These are phyloP conservation scores for Catunica adiposa DNA, from an alignment of 2,329 filamentous ascomycete species.

Conservation along the genomic window DNA sequence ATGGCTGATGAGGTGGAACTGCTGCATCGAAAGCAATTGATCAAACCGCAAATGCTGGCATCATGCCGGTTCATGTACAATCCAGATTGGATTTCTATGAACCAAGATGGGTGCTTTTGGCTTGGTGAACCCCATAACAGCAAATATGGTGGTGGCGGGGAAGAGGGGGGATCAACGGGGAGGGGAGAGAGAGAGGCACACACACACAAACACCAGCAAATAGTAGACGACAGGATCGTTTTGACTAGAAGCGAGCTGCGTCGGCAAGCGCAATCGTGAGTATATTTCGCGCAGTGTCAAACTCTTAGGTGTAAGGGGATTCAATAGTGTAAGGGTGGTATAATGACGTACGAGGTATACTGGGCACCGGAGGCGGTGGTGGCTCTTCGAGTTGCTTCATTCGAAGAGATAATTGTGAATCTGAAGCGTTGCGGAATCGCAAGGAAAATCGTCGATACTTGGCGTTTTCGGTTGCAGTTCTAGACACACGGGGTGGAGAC, in stretches of 20 bases:
- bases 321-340: background rate
- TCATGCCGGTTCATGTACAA: too few relatives aligned
- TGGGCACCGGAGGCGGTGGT: constrained; percentile 36
- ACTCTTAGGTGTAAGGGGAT: too few relatives aligned
- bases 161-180: background rate
- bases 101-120: background rate
- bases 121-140: background rate
- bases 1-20: too few relatives aligned
- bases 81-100: too few relatives aligned
- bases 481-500: constrained; percentile 3
- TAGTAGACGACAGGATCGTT: too few relatives aligned
- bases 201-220: background rate
- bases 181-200: too few relatives aligned
- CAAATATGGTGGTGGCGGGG: background rate
- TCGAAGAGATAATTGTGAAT: constrained; percentile 67
- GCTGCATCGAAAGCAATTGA: too few relatives aligned
- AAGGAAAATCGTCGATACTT: constrained; percentile 51
- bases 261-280: background rate
- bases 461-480: constrained; percentile 17
- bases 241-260: background rate
- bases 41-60: too few relatives aligned
- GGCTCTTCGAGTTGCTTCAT: constrained; percentile 51
- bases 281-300: too few relatives aligned
- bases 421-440: constrained; percentile 80
- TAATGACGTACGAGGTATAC: constrained; percentile 29